Evolutionary conservation across 768 basidiomycete species (phyloP), one percentile per base, ranked within the genome.

Genomic region (Psilocybe tampanensis): DNA sequence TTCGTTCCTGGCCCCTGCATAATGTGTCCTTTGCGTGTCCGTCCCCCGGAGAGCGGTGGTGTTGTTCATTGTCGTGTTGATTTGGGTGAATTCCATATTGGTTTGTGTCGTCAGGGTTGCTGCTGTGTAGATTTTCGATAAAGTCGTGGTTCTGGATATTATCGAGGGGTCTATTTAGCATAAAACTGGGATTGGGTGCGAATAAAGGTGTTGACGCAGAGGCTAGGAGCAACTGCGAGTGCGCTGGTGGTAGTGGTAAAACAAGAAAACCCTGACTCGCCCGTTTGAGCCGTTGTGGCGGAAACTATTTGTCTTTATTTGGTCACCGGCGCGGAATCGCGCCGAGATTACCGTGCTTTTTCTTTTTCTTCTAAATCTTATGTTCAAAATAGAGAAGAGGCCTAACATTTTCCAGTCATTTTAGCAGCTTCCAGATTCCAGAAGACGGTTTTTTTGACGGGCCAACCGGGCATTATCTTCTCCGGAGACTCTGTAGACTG

Each of bases 1-100:
- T 51, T 42, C 51, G 2, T 17, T 18, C 33, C 33, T 49, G 47
- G 18, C 29, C 29, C 29, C 5, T 9, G 9, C 5, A 9, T 4
- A 29, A 9, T 9, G 29, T 29, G 29, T 29, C 29, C 9, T 29
- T 29, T 5, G 4, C 29, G 29, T 29, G 29, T 29, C 29, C 29
- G 9, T 29, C 29, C 9, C 29, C n/a, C n/a, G n/a, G 29, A 29
- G 29, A 29, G 29, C 4, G 29, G 29, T 17, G 43, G 17, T 52
- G 51, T 13, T 23, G 53, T 39, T 54, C n/a, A 32, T n/a, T 45
- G 53, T 18, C n/a, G n/a, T 44, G 44, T 23, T 48, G 44, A 11
- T 45, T 44, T 11, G 47, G 54, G n/a, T 55, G 67, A 62, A 66
- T 65, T 76, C 82, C 85, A 87, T 88, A 79, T 72, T 85, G 79